Evolutionary conservation across 495 filamentous ascomycete species (phyloP).

Genomic region (Letharia lupina): DNA sequence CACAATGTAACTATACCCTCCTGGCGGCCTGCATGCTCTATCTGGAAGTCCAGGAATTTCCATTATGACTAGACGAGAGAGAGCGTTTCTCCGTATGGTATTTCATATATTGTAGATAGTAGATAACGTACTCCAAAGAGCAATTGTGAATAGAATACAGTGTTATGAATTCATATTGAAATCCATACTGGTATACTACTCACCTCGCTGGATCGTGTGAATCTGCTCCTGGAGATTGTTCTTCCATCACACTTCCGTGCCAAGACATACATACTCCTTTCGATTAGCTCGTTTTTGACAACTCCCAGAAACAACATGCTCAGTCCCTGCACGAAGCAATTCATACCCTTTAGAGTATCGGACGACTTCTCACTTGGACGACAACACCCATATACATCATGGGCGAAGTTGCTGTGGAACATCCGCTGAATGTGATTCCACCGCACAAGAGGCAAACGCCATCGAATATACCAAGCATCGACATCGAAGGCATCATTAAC

Average conservation of each 20-base stretch:
- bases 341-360: background rate
- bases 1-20: too few relatives aligned
- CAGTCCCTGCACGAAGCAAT: background rate
- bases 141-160: background rate
- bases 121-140: background rate
- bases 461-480: conserved; percentile 82
- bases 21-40: too few relatives aligned
- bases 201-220: too few relatives aligned
- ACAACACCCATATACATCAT: conserved; percentile 33
- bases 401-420: conserved; percentile 80
- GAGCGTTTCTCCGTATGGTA: background rate
- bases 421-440: conserved; percentile 59
- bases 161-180: background rate
- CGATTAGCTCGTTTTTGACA: background rate
- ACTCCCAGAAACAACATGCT: background rate
- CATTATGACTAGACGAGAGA: background rate
- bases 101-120: background rate
- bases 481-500: conserved; percentile 70
- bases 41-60: too few relatives aligned
- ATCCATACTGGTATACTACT: background rate
- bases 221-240: too few relatives aligned
- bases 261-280: background rate
- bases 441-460: conserved; percentile 69
- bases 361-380: background rate
- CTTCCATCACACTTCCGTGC: background rate